These are phyloP conservation scores for Cytidiella melzeri DNA, from an alignment of 768 basidiomycete genomes.

Conservation along the genomic window DNA sequence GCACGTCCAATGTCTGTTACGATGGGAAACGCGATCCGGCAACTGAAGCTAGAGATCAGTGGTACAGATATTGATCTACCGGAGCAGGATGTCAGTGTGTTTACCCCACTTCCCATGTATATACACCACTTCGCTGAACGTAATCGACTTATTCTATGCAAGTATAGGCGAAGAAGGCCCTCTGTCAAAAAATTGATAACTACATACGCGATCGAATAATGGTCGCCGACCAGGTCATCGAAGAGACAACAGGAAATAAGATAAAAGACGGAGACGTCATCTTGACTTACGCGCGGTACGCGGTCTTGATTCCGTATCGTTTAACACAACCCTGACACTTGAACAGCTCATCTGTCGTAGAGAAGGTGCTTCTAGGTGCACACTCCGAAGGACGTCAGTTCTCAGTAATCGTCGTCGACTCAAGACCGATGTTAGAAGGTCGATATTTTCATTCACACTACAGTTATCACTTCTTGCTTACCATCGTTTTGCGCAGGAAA, in stretches of 20 bases:
- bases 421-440: slow-evolving; percentile 93
- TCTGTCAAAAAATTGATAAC: slow-evolving; percentile 82
- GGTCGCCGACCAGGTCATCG: slow-evolving; percentile 89
- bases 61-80: slow-evolving; percentile 87
- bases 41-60: slow-evolving; percentile 94
- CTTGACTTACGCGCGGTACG: slow-evolving; percentile 86
- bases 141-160: slow-evolving; percentile 5
- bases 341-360: slow-evolving; percentile 85
- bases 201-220: slow-evolving; percentile 94
- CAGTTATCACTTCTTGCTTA: slow-evolving; percentile 1
- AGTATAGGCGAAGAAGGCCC: slow-evolving; percentile 74
- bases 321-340: background rate
- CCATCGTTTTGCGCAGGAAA: slow-evolving; percentile 52
- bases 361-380: slow-evolving; percentile 79
- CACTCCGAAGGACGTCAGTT: slow-evolving; percentile 71
- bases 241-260: slow-evolving; percentile 82
- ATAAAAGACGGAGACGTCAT: slow-evolving; percentile 93
- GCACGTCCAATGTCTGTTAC: slow-evolving; percentile 89
- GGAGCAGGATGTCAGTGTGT: slow-evolving; percentile 77
- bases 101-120: background rate
- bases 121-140: slow-evolving; percentile 6
- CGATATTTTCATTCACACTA: background rate
- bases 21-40: slow-evolving; percentile 91
- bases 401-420: slow-evolving; percentile 90
- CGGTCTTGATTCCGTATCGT: background rate